Conservation (phyloP, 2,329 filamentous ascomycete species). For the Pseudophaeomoniella oleicola region DNA sequence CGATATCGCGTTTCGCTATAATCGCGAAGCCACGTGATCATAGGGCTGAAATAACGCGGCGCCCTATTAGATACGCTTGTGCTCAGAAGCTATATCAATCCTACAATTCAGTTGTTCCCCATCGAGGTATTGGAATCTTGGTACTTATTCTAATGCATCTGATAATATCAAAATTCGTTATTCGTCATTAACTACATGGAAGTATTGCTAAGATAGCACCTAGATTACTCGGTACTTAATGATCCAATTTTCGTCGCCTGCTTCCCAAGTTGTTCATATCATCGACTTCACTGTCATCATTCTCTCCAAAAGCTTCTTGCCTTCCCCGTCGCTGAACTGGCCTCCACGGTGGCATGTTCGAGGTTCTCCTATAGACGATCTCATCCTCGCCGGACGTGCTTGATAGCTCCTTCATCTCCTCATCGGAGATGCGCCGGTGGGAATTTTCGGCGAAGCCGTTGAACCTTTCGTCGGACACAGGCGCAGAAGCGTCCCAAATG, state of each 20-base stretch:
- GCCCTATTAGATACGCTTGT: too few species aligned
- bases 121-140: too few species aligned
- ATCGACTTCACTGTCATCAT: conserved; percentile 6
- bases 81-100: too few species aligned
- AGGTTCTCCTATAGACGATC: conserved; percentile 10
- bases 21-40: too few species aligned
- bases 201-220: too few species aligned
- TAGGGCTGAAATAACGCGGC: too few species aligned
- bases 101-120: too few species aligned
- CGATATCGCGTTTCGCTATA: too few species aligned
- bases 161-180: too few species aligned
- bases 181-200: too few species aligned
- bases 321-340: conserved; percentile 10
- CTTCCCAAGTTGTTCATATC: conserved; percentile 1
- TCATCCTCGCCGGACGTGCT: conserved; percentile 11
- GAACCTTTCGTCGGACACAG: conserved; percentile 6
- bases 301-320: conserved; percentile 10
- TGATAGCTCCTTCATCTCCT: conserved; percentile 5
- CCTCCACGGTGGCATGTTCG: conserved; percentile 9
- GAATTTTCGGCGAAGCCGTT: conserved; percentile 12
- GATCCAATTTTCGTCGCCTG: conserved; percentile 1
- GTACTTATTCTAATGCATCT: too few species aligned
- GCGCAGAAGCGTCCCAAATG: conserved; percentile 37
- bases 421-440: conserved; percentile 7
- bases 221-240: too few species aligned